Evolutionary conservation across 2,329 filamentous ascomycete species (phyloP).

Genomic region (Fusarium liriodendri): DNA sequence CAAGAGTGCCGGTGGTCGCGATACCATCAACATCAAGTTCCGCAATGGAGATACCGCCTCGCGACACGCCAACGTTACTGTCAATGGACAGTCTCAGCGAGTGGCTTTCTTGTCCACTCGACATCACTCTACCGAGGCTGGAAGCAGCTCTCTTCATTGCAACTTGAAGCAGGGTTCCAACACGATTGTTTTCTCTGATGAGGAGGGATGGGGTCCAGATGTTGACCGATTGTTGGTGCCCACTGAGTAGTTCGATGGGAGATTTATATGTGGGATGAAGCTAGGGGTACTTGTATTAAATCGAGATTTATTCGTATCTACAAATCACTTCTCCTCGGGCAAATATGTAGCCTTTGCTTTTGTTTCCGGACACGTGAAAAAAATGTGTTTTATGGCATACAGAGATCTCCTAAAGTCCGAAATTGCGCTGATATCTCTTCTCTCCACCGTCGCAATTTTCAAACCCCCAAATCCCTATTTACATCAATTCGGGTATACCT

Average conservation of each 20-base stretch:
- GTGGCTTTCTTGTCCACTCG: slow-evolving; percentile 66
- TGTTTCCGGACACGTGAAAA: no score
- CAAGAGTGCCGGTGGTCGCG: slow-evolving; percentile 56
- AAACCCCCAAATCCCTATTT: not conserved
- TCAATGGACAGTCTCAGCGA: slow-evolving; percentile 64
- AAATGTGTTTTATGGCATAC: no score
- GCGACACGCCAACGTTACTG: slow-evolving; percentile 64
- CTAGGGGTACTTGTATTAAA: not conserved
- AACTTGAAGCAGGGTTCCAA: slow-evolving; percentile 62
- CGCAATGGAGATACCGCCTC: slow-evolving; percentile 65
- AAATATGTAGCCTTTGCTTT: no score
- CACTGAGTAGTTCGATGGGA: not conserved
- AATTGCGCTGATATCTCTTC: not conserved
- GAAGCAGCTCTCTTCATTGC: slow-evolving; percentile 59
- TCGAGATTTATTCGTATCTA: not conserved
- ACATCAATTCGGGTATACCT: not conserved
- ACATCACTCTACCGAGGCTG: slow-evolving; percentile 52
- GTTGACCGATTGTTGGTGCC: slow-evolving; percentile 65
- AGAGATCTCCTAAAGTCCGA: no score
- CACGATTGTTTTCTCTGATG: slow-evolving; percentile 58
- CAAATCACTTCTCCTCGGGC: not conserved
- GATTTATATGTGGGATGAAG: not conserved
- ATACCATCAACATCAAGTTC: slow-evolving; percentile 66
- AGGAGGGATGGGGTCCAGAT: slow-evolving; percentile 53
- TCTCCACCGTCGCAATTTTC: not conserved